phyloP scores from a whole-genome alignment of 2,329 filamentous ascomycete species.

The Mollisiaceae sp. region DNA sequence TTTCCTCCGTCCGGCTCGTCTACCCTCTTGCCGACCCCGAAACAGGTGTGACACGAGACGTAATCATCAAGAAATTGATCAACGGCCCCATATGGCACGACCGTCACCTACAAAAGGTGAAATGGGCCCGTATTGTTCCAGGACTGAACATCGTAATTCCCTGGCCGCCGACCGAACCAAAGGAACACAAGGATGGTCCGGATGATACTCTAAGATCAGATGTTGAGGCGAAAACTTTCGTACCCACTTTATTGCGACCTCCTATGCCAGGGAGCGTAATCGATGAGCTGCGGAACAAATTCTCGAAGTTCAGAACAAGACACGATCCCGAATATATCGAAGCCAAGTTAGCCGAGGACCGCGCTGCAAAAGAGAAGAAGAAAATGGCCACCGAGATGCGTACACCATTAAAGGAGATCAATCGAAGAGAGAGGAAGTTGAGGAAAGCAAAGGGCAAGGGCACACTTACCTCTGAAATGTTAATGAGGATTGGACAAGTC shows the following conservation, averaged over 20 bases:
- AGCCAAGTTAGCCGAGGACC: conserved; percentile 65
- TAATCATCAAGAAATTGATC: conserved; percentile 75
- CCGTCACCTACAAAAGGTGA: conserved; percentile 52
- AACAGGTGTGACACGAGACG: conserved; percentile 71
- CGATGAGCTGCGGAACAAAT: conserved; percentile 85
- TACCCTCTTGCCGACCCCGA: conserved; percentile 71
- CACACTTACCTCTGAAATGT: conserved; percentile 39
- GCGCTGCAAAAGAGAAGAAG: conserved; percentile 45
- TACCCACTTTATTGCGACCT: conserved; percentile 75
- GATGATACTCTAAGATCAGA: conserved; percentile 77
- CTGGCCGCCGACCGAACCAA: conserved; percentile 67
- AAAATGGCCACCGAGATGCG: conserved; percentile 37
- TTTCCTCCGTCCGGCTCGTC: conserved; percentile 80
- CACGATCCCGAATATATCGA: conserved; percentile 77
- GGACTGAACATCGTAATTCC: conserved; percentile 76
- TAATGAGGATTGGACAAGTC: conserved; percentile 41
- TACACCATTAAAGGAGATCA: conserved; percentile 42
- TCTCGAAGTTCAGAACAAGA: conserved; percentile 79
- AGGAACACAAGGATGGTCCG: conserved; percentile 58
- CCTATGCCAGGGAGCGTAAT: conserved; percentile 82
- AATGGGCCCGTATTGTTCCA: conserved; percentile 66
- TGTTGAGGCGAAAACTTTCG: conserved; percentile 76
- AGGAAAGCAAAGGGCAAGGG: conserved; percentile 41
- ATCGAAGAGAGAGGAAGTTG: conserved; percentile 37
- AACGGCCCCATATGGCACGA: conserved; percentile 56